Conservation (phyloP, 2,329 filamentous ascomycete species). For the Pseudocercospora macadamiae region DNA sequence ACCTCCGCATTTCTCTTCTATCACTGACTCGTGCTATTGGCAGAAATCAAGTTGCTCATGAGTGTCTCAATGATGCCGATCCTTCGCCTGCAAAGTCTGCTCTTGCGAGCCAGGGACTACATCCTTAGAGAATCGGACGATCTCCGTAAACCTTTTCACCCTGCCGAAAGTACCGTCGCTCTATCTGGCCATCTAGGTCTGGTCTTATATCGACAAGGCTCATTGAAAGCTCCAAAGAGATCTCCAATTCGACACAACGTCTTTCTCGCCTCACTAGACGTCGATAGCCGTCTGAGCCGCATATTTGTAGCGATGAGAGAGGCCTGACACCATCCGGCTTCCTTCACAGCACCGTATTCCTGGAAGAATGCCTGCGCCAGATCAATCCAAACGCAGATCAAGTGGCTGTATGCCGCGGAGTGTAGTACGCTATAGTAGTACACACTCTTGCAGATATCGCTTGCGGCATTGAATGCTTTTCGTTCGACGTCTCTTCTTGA, state of each 20-base stretch:
- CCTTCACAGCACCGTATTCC: constrained; percentile 12
- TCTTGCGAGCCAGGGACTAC: too few relatives aligned
- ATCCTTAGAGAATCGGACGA: too few relatives aligned
- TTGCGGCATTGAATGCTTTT: constrained; percentile 26
- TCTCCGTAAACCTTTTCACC: too few relatives aligned
- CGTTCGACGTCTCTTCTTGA: constrained; percentile 34
- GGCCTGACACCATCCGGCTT: constrained; percentile 20
- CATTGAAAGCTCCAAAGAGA: constrained; percentile 10
- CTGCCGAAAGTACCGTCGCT: background rate
- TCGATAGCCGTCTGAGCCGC: constrained; percentile 5
- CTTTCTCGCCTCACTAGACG: background rate
- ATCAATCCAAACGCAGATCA: constrained; percentile 17
- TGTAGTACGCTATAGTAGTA: constrained; percentile 19
- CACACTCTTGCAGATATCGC: constrained; percentile 17
- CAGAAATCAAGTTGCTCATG: too few relatives aligned
- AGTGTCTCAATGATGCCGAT: too few relatives aligned
- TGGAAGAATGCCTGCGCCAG: constrained; percentile 16
- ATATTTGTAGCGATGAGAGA: constrained; percentile 16
- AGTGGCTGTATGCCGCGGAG: constrained; percentile 15
- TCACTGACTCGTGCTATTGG: too few relatives aligned
- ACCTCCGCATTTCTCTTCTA: too few relatives aligned
- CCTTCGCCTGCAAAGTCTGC: too few relatives aligned
- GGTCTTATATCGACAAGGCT: constrained; percentile 17
- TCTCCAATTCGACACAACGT: constrained; percentile 19
- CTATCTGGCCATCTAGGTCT: background rate